These are phyloP conservation scores for Lepidium didymum DNA, from an alignment of 345 rosid genomes.

Conservation along the genomic window DNA sequence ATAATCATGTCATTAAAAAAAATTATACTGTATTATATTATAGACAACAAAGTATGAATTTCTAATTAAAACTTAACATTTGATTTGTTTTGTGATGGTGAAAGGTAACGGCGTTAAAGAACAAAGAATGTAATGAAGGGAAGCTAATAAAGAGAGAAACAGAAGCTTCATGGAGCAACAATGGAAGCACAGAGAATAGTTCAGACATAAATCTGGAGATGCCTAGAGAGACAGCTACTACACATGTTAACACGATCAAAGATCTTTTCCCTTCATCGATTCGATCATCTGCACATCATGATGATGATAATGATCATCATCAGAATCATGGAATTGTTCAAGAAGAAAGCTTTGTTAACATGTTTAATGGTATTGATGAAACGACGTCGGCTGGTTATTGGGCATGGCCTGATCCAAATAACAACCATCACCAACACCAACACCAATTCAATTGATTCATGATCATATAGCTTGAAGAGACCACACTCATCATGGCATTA, in stretches of 20 bases:
- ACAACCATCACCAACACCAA: conserved; percentile 27
- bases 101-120: conserved; percentile 50
- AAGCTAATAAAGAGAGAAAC: conserved; percentile 43
- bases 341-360: conserved; percentile 52
- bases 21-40: too few relatives aligned
- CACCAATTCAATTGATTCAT: conserved; percentile 20
- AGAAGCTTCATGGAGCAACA: conserved; percentile 70
- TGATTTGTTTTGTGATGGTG: conserved; percentile 1
- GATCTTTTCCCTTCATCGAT: conserved; percentile 46
- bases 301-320: conserved; percentile 35
- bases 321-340: conserved; percentile 45
- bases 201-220: conserved; percentile 44
- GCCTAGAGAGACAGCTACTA: conserved; percentile 22
- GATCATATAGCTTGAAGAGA: not conserved
- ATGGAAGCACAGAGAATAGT: conserved; percentile 48
- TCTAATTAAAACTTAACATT: not conserved
- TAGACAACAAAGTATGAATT: too few relatives aligned
- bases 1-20: too few relatives aligned
- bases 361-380: conserved; percentile 67
- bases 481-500: conserved; percentile 1
- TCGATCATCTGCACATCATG: conserved; percentile 33
- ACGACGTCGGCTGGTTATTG: conserved; percentile 52
- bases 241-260: conserved; percentile 36
- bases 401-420: conserved; percentile 62
- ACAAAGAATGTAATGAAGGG: conserved; percentile 40